Evolutionary conservation across 2,329 filamentous ascomycete genomes (phyloP).

Genomic region (Diplocarpon mali): DNA sequence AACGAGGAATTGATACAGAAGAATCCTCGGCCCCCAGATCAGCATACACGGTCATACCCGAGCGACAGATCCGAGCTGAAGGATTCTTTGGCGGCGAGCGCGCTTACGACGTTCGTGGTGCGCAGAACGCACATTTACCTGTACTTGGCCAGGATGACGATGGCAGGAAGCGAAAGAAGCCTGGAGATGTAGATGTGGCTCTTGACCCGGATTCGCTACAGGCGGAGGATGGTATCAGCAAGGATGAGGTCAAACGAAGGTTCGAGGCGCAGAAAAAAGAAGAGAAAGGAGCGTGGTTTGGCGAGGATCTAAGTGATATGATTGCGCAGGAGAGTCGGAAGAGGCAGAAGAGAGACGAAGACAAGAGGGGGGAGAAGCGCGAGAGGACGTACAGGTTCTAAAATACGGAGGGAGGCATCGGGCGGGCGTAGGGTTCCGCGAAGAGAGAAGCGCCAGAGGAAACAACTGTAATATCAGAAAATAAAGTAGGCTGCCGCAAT

Average conservation of each 20-base stretch:
- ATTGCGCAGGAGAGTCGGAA: constrained; percentile 90
- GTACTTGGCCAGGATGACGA: constrained; percentile 75
- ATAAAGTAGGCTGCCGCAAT: neutral
- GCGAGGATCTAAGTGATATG: constrained; percentile 91
- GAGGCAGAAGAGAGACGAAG: constrained; percentile 77
- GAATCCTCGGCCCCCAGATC: constrained; percentile 62
- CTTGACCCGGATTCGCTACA: constrained; percentile 76
- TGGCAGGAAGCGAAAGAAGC: constrained; percentile 80
- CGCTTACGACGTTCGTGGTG: constrained; percentile 72
- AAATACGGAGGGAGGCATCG: neutral
- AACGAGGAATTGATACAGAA: constrained; percentile 79
- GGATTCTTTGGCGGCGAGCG: constrained; percentile 96
- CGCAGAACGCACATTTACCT: constrained; percentile 45
- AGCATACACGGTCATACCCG: constrained; percentile 82
- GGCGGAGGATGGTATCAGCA: constrained; percentile 65
- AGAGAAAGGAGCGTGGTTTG: constrained; percentile 51
- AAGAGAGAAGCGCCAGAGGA: constrained; percentile 7
- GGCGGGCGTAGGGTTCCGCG: constrained; percentile 3
- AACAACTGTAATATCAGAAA: constrained; percentile 14
- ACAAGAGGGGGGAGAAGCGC: constrained; percentile 54
- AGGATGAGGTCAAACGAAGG: constrained; percentile 68
- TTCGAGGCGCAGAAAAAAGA: constrained; percentile 64
- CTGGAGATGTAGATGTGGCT: constrained; percentile 86
- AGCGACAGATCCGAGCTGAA: constrained; percentile 72
- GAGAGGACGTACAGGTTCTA: constrained; percentile 26